phyloP scores from a whole-genome alignment of 139 green algal species.

The Tetradesmus lagerheimii region DNA sequence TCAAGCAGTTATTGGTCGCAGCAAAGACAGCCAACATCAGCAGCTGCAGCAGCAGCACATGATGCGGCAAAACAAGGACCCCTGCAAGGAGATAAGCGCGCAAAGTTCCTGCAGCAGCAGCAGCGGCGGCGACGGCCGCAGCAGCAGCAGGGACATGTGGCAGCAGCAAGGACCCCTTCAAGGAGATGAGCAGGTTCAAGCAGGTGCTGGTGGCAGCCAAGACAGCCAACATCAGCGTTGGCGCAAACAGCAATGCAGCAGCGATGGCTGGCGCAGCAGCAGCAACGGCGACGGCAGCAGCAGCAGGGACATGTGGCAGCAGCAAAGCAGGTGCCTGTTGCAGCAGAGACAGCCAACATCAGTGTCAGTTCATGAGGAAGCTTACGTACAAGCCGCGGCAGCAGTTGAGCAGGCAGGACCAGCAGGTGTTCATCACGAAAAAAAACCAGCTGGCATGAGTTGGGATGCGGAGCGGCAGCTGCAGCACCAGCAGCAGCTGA shows the following conservation, averaged over 20 bases:
- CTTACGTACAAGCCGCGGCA: too few species aligned
- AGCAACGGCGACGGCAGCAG: background rate
- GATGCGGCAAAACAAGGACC: too few species aligned
- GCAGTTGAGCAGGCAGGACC: background rate
- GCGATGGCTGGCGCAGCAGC: too few species aligned
- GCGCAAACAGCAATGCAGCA: background rate
- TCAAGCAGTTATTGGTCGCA: background rate
- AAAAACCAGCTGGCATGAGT: too few species aligned
- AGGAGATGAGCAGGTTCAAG: constrained; percentile 4
- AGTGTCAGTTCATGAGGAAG: background rate
- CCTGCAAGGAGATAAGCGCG: background rate
- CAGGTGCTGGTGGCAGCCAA: constrained; percentile 23
- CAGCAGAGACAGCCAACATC: constrained; percentile 23
- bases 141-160: background rate
- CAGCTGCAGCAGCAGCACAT: too few species aligned
- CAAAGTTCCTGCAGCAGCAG: background rate
- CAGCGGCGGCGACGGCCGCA: too few species aligned
- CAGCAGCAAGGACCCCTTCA: too few species aligned
- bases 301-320: background rate
- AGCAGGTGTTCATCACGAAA: background rate
- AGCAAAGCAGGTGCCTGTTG: constrained; percentile 18
- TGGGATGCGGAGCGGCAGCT: background rate
- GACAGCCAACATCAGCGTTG: constrained; percentile 30
- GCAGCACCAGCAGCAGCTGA: too few species aligned
- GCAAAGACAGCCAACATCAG: constrained; percentile 36